phyloP scores from a whole-genome alignment of 305 asterid species.

The Fraxinus xanthoxyloides region DNA sequence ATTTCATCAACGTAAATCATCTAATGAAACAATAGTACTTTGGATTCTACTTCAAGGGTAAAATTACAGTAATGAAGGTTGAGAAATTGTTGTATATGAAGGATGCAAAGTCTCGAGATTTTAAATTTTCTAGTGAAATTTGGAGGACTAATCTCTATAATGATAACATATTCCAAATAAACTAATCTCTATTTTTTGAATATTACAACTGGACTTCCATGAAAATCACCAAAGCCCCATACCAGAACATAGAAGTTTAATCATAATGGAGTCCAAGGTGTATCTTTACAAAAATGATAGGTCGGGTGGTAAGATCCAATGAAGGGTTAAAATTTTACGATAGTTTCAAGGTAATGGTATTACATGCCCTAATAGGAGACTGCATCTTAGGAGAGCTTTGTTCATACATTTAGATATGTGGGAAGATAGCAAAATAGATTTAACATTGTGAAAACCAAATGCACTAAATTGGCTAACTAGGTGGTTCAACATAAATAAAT shows the following conservation, averaged over 20 bases:
- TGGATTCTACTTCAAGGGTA: background rate
- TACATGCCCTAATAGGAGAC: slow-evolving; percentile 6
- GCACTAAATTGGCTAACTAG: slow-evolving; percentile 5
- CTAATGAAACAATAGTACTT: background rate
- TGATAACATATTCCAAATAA: background rate
- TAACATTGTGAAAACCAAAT: background rate
- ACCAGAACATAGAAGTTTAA: background rate
- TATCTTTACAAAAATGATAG: background rate
- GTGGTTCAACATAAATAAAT: slow-evolving; percentile 3
- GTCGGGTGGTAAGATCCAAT: background rate
- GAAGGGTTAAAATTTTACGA: background rate
- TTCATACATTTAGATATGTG: background rate
- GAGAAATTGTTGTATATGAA: background rate
- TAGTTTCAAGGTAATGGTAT: background rate
- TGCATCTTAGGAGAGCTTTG: background rate
- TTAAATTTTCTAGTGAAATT: slow-evolving; percentile 9
- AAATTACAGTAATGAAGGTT: background rate
- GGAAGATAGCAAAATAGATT: background rate
- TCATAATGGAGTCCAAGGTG: background rate
- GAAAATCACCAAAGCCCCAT: background rate
- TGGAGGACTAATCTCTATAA: background rate
- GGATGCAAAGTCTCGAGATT: background rate
- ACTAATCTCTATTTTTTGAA: background rate
- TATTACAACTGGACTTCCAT: background rate
- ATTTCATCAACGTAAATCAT: background rate